Evolutionary conservation across 2,329 filamentous ascomycete genomes (phyloP).

Genomic region (Xylaria sp.): DNA sequence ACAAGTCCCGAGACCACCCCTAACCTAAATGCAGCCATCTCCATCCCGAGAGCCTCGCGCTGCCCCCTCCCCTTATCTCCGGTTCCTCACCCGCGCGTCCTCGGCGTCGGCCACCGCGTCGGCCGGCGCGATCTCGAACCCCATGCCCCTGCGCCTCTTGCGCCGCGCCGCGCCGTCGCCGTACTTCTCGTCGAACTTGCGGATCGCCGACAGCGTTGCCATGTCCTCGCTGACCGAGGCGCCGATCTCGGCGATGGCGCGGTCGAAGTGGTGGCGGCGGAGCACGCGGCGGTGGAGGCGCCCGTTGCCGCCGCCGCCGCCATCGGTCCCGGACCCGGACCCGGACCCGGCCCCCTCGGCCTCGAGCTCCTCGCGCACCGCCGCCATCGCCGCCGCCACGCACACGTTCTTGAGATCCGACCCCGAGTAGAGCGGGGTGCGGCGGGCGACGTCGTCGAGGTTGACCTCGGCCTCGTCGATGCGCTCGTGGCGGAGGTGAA

Average conservation of each 20-base stretch:
- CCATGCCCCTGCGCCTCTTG: slow-evolving; percentile 59
- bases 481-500: slow-evolving; percentile 70
- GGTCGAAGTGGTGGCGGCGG: slow-evolving; percentile 74
- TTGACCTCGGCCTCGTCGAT: slow-evolving; percentile 60
- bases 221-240: slow-evolving; percentile 95
- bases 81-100: slow-evolving; percentile 47
- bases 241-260: slow-evolving; percentile 83
- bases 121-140: slow-evolving; percentile 56
- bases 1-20: no score
- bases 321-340: neutral
- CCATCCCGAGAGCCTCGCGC: no score
- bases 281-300: slow-evolving; percentile 61
- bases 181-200: slow-evolving; percentile 95
- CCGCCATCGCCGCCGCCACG: slow-evolving; percentile 77
- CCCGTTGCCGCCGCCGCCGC: slow-evolving; percentile 30
- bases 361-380: slow-evolving; percentile 72
- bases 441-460: slow-evolving; percentile 64
- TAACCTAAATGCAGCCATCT: no score
- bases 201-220: slow-evolving; percentile 79
- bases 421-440: slow-evolving; percentile 78
- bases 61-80: no score
- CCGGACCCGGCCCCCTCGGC: slow-evolving; percentile 35
- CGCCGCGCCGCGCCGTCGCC: slow-evolving; percentile 71
- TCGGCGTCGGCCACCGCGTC: slow-evolving; percentile 44
- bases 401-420: slow-evolving; percentile 83